Conservation (phyloP, 2,329 filamentous ascomycete species). For the Talaromyces sp. region DNA sequence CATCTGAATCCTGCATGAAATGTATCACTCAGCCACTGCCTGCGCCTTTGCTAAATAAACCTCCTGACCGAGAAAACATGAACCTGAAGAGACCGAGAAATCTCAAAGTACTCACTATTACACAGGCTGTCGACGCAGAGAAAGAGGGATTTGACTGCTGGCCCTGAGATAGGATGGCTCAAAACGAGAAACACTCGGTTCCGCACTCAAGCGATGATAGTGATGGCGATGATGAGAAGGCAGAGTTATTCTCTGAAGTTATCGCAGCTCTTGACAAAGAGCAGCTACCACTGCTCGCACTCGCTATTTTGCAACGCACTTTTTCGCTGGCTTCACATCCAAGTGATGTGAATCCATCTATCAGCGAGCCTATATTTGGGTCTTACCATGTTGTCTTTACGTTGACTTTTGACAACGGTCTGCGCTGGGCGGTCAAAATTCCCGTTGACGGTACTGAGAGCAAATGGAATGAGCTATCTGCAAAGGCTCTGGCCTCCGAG, state of each 20-base stretch:
- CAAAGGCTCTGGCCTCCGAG: slow-evolving; percentile 15
- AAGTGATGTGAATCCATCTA: background rate
- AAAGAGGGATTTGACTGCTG: too few relatives aligned
- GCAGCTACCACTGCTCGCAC: background rate
- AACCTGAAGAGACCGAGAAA: too few relatives aligned
- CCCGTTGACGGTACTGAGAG: background rate
- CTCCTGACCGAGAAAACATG: too few relatives aligned
- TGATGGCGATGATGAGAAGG: background rate
- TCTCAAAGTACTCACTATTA: too few relatives aligned
- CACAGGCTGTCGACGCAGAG: too few relatives aligned
- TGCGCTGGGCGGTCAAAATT: background rate
- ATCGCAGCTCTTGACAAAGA: background rate
- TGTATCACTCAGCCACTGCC: too few relatives aligned
- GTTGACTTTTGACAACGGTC: background rate
- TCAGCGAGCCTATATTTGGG: background rate
- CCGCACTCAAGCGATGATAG: too few relatives aligned
- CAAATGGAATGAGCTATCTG: background rate
- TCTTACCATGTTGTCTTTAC: background rate
- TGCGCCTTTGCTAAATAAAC: too few relatives aligned
- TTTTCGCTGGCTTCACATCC: background rate
- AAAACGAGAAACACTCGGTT: too few relatives aligned
- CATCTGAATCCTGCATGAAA: too few relatives aligned
- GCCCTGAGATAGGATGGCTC: too few relatives aligned
- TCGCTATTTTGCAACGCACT: background rate
- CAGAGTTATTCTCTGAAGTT: background rate